These are phyloP conservation scores for Fusarium sp. DNA, from an alignment of 2,329 filamentous ascomycete species.

Conservation along the genomic window DNA sequence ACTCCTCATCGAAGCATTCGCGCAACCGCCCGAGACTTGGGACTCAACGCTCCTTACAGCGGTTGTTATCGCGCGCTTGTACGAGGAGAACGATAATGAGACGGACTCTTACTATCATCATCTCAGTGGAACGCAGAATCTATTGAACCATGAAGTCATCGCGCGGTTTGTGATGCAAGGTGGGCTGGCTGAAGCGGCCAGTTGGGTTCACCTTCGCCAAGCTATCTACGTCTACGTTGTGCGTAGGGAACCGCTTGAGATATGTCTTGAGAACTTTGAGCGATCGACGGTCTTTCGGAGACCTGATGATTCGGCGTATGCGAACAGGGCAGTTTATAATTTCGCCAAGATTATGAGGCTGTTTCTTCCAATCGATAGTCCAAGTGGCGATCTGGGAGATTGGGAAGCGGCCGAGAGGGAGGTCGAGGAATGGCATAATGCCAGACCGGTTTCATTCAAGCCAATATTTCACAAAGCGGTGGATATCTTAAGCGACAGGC, in stretches of 20 bases:
- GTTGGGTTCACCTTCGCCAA: not conserved
- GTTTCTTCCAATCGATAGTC: rapidly evolving
- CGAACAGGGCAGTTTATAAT: not conserved
- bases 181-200: not conserved
- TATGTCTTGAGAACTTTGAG: not conserved
- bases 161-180: not conserved
- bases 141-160: not conserved
- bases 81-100: not conserved
- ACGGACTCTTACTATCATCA: not conserved
- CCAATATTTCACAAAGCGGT: not conserved
- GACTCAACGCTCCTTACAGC: not conserved
- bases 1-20: not conserved
- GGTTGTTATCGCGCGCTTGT: not conserved
- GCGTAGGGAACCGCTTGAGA: not conserved
- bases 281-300: not conserved
- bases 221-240: not conserved
- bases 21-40: not conserved
- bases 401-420: not conserved
- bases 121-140: not conserved
- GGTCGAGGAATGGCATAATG: not conserved
- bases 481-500: rapidly evolving
- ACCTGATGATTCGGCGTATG: not conserved
- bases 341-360: not conserved
- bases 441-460: not conserved
- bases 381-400: rapidly evolving